Percentiles rank a stretch among this genome's conserved stretches.
Evolutionary conservation across 148 eudicot species (phyloP).

Genomic region (Polygonum aviculare): DNA sequence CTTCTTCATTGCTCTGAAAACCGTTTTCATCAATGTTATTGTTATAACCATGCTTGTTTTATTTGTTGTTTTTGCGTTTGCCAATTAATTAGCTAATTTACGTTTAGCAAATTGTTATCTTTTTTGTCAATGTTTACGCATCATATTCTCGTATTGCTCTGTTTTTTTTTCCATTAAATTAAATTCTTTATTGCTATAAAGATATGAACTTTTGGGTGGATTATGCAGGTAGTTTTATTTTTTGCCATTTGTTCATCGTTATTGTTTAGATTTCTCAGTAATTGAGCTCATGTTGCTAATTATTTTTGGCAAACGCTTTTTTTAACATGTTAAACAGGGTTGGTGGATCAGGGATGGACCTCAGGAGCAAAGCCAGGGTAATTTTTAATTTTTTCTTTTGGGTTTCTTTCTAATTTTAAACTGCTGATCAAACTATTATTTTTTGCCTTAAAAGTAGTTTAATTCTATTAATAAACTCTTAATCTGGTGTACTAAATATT

Average conservation of each 20-base stretch:
- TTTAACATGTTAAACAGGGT: conserved; percentile 35
- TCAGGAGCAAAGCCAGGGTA: conserved; percentile 96
- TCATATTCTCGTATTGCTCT: too few species aligned
- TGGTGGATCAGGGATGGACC: conserved; percentile 88
- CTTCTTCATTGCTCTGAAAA: too few species aligned
- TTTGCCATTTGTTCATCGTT: neutral
- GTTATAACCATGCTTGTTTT: neutral
- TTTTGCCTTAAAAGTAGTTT: neutral
- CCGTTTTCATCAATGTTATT: too few species aligned
- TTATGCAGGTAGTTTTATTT: neutral
- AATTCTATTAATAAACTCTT: neutral
- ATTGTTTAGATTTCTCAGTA: neutral
- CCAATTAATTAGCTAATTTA: neutral
- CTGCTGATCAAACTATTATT: neutral
- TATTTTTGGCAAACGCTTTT: neutral
- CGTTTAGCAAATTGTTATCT: neutral
- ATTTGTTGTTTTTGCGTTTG: neutral
- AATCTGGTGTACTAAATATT: neutral
- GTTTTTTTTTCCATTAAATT: too few species aligned
- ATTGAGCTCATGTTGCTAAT: neutral
- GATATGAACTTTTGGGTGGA: neutral
- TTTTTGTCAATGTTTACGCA: neutral
- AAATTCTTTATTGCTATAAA: neutral
- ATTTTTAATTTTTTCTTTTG: neutral
- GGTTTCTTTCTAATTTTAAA: neutral